These are phyloP conservation scores for Coccinonectria pachysandricola DNA, from an alignment of 2,329 filamentous ascomycete species.

Conservation along the genomic window DNA sequence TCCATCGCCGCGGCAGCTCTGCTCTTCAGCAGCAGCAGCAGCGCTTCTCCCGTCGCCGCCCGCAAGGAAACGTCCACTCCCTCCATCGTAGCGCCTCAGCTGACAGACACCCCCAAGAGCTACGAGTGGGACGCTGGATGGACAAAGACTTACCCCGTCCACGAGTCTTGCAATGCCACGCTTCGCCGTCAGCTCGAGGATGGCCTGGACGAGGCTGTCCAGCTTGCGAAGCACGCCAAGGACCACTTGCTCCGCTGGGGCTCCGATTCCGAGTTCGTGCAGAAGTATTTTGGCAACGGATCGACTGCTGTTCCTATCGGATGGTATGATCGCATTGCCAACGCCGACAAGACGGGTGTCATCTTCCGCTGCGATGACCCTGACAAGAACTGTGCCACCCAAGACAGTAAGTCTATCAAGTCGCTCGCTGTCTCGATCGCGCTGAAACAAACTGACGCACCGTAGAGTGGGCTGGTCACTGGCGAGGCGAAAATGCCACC, in stretches of 20 bases:
- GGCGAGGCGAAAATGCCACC: constrained; percentile 54
- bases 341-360: constrained; percentile 44
- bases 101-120: constrained; percentile 10
- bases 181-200: constrained; percentile 43
- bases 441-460: background rate
- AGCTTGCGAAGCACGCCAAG: constrained; percentile 49
- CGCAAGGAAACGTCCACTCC: constrained; percentile 14
- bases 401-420: constrained; percentile 24
- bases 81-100: constrained; percentile 9
- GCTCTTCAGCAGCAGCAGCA: constrained; percentile 16
- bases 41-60: constrained; percentile 20
- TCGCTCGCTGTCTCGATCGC: rapidly evolving
- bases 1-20: constrained; percentile 11
- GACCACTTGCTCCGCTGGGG: constrained; percentile 51
- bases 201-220: constrained; percentile 48
- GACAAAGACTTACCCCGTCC: constrained; percentile 37
- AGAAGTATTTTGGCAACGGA: constrained; percentile 56
- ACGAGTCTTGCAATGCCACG: constrained; percentile 56
- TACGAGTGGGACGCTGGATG: constrained; percentile 26
- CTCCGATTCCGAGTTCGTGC: constrained; percentile 46
- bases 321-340: constrained; percentile 50
- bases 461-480: constrained; percentile 56
- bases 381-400: constrained; percentile 50
- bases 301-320: constrained; percentile 49
- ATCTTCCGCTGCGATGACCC: constrained; percentile 60